A percentile compares a stretch with the other conserved stretches of the same genome.
Evolutionary conservation across 1,284 basidiomycete genomes (phyloP).

Genomic region (Ustilago shanxiensis): DNA sequence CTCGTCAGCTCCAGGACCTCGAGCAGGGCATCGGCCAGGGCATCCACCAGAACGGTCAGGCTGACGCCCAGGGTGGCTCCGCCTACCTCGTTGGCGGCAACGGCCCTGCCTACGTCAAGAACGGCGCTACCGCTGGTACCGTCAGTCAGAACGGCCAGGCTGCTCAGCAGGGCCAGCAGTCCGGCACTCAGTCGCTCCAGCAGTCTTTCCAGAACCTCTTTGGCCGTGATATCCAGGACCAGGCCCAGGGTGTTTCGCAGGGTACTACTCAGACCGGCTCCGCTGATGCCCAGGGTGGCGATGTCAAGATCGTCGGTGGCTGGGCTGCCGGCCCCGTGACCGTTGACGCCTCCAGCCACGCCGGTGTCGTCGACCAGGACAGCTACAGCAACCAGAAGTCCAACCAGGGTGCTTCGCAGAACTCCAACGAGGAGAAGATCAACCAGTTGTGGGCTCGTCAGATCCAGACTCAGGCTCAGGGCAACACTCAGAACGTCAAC

Average conservation of each 20-base stretch:
- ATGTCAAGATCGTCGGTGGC: constrained; percentile 28
- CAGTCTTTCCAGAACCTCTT: constrained; percentile 32
- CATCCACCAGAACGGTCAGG: constrained; percentile 35
- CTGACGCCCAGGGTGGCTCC: constrained; percentile 33
- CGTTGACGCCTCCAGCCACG: constrained; percentile 33
- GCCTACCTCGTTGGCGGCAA: constrained; percentile 34
- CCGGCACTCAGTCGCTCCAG: constrained; percentile 30
- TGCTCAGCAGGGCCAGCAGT: constrained; percentile 40
- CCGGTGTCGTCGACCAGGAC: constrained; percentile 25
- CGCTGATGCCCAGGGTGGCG: constrained; percentile 29
- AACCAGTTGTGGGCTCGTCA: constrained; percentile 21
- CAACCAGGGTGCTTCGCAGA: constrained; percentile 33
- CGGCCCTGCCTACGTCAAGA: constrained; percentile 25
- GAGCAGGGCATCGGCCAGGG: constrained; percentile 41
- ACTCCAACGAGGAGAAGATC: constrained; percentile 19
- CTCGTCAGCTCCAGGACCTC: constrained; percentile 30
- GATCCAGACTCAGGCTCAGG: constrained; percentile 24
- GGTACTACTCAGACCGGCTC: constrained; percentile 30
- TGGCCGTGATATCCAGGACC: constrained; percentile 34
- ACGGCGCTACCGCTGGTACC: constrained; percentile 24
- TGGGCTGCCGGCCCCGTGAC: constrained; percentile 22
- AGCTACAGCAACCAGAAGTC: constrained; percentile 27
- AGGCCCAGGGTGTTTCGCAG: constrained; percentile 32
- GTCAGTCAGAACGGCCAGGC: constrained; percentile 34
- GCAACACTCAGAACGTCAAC: constrained; percentile 22